Base-by-base conservation (phyloP, 371 early-diverging fungal species). In the Mortierella sp. region DNA sequence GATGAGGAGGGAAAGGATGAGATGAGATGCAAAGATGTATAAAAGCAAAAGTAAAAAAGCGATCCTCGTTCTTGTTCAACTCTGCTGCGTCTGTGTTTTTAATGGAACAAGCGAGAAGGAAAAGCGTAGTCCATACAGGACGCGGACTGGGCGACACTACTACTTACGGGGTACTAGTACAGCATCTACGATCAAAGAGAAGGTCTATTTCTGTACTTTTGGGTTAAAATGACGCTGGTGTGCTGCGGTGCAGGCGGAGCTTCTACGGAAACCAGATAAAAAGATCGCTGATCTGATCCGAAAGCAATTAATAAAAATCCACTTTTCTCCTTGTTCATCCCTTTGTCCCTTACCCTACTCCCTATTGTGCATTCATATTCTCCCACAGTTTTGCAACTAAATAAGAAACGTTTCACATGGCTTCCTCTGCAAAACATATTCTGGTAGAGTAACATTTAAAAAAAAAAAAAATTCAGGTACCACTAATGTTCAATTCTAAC, bases 111-210 rank as follows among this genome's bases (percentile, higher is more conserved):
- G 54, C 66, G 39, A 65, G 72, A 65, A 72, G 43, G 52, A 68
- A 68, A 52, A 37, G 54, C 54, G 39, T 18, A 37, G 35, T 47
- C 12, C n/a, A n/a, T 28, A 3, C 30, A 4, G 4, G 1, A 28
- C 40, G 45, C 26, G 30, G 45, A 57, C 18, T 6, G 40, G 24
- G 30, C n/a, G 70, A 43, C 43, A 51, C n/a, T 54, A 28, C 54
- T 49, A 45, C 72, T 72, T 72, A 72, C 72, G 72, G 72, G 72
- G 72, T 32, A 39, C 24, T 11, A 45, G 18, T 51, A 51, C 51
- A 51, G 51, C 22, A 51, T 18, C 12, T 45, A 12, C 45, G 45
- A 45, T 45, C 18, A 45, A 45, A 45, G 12, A 16, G 18, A 45
- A 45, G 12, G 0, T 45, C 5, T 12, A 12, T 45, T 45, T 45